These are phyloP conservation scores for Bauhinia variegata DNA, from an alignment of 306 rosid genomes.

Conservation along the genomic window DNA sequence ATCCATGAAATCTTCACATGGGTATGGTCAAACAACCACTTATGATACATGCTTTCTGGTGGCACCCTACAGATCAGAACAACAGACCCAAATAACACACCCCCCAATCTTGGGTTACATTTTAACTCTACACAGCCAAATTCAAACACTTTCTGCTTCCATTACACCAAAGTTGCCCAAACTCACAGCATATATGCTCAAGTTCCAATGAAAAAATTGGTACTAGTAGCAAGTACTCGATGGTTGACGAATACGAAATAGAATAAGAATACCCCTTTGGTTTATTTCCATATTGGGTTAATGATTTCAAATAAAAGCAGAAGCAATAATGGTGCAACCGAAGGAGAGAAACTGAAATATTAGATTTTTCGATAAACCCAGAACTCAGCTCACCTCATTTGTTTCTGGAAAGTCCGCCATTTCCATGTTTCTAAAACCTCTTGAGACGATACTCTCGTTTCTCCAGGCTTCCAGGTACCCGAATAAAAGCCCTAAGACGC, in stretches of 20 bases:
- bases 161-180: constrained; percentile 24
- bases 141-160: constrained; percentile 5
- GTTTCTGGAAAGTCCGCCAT: constrained; percentile 41
- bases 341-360: constrained; percentile 20
- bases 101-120: constrained; percentile 45
- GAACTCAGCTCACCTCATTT: constrained; percentile 53
- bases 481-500: constrained; percentile 43
- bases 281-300: constrained; percentile 9
- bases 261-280: background rate
- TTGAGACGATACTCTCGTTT: constrained; percentile 5
- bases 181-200: constrained; percentile 26
- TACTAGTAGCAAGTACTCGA: constrained; percentile 27
- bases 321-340: constrained; percentile 15
- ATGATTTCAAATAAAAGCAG: constrained; percentile 36
- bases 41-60: constrained; percentile 43
- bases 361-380: background rate
- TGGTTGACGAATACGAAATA: background rate
- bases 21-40: constrained; percentile 58
- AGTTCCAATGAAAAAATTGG: constrained; percentile 28
- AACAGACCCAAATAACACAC: constrained; percentile 30
- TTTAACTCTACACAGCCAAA: constrained; percentile 34
- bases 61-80: constrained; percentile 57
- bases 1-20: constrained; percentile 79
- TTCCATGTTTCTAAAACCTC: constrained; percentile 28
- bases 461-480: constrained; percentile 9